Base-by-base conservation (phyloP, 140 eudicot species). In the Stevia rebaudiana region DNA sequence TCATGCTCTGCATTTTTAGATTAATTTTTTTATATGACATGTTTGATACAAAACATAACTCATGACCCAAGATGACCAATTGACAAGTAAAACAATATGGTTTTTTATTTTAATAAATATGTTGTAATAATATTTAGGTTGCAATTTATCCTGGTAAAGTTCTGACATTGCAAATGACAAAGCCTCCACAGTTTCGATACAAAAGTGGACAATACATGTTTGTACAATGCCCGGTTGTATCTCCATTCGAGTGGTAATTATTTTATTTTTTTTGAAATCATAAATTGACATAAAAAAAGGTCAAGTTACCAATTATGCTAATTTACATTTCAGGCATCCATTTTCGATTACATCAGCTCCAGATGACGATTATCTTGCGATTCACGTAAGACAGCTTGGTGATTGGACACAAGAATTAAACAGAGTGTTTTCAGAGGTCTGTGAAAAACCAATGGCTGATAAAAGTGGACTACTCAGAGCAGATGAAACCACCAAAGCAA, bases 161-260 rank as follows among this genome's bases (percentile, higher is more conserved):
- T 54, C 94, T 92, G 52, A 79, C 97, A 0, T 61, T 92, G 59
- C 95, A 88, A 74, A 92, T 92, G 97, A 81, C 97, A 23, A 92
- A 92, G 80, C 99, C 99, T 49, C 87, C 94, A 35, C 97, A 88
- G 63, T 92, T 88, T 61, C 90, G 82, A 25, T 88, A 92, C 76
- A 92, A 85, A 79, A 88, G 99, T 78, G 99, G 99, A 61, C 99
- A 92, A 59, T 92, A 92, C 79, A 92, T 92, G 95, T 88, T 92
- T 78, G 95, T 88, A 31, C 95, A 92, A 78, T 92, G 99, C 73
- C 97, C 99, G 1, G 71, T 78, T 35, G 95, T 92, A 81, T 92
- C 99, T 75, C 94, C 95, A 48, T 83, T 92, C 65, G 99, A 92
- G 57, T 92, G 97, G 98, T 92, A 79, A 69, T 18, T 30, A 43